phyloP scores from a whole-genome alignment of 805 yeast species.

The Metschnikowia orientalis region DNA sequence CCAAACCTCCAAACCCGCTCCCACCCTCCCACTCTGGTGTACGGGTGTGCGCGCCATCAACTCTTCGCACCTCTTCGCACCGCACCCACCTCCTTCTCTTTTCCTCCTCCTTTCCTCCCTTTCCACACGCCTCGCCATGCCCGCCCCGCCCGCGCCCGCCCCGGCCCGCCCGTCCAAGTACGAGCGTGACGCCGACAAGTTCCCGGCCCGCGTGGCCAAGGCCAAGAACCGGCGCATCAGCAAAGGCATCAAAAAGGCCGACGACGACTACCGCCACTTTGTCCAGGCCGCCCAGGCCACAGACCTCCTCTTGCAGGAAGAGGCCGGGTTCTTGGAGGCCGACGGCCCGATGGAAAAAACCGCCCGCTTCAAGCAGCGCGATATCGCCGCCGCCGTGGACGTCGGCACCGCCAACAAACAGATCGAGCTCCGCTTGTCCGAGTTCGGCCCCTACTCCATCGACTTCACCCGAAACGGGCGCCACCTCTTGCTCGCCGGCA shows the following conservation, averaged over 20 bases:
- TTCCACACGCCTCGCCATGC: too few species aligned
- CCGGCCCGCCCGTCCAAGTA: slow-evolving; percentile 11
- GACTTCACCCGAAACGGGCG: slow-evolving; percentile 89
- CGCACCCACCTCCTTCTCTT: too few species aligned
- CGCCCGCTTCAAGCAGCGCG: slow-evolving; percentile 75
- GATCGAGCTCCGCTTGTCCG: slow-evolving; percentile 65
- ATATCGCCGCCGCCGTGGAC: slow-evolving; percentile 74
- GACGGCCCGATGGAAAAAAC: slow-evolving; percentile 92
- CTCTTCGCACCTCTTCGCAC: too few species aligned
- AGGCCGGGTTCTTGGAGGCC: slow-evolving; percentile 82
- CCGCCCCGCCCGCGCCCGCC: too few species aligned
- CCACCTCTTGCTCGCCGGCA: slow-evolving; percentile 77
- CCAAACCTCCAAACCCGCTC: too few species aligned
- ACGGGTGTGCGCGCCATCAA: too few species aligned
- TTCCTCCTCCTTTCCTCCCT: too few species aligned
- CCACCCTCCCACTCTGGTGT: too few species aligned
- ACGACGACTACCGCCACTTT: slow-evolving; percentile 71
- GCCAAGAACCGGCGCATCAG: slow-evolving; percentile 13
- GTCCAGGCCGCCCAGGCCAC: slow-evolving; percentile 81
- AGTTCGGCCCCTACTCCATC: slow-evolving; percentile 80
- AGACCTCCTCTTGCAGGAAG: slow-evolving; percentile 79
- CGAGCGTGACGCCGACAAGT: slow-evolving; percentile 15
- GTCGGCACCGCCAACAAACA: slow-evolving; percentile 67
- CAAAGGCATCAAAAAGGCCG: slow-evolving; percentile 55
- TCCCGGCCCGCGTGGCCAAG: slow-evolving; percentile 13